These are phyloP conservation scores for Lachancea mirantina DNA, from an alignment of 805 yeast genomes.

Conservation along the genomic window DNA sequence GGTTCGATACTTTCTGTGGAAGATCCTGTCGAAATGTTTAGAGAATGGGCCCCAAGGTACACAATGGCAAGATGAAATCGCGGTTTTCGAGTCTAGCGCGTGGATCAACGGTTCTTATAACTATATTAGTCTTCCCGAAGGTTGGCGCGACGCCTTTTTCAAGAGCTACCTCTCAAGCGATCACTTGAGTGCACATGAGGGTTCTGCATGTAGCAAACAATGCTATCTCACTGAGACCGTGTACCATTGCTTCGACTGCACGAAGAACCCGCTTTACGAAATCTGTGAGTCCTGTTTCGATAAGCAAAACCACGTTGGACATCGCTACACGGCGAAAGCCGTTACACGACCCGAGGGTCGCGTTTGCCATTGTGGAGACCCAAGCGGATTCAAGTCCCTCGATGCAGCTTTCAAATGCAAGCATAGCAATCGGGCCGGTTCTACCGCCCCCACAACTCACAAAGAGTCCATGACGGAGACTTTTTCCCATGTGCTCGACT, in stretches of 20 bases:
- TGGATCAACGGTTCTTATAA: slow-evolving; percentile 19
- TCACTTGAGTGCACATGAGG: slow-evolving; percentile 13
- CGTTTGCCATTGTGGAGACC: slow-evolving; percentile 30
- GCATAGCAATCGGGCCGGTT: not conserved
- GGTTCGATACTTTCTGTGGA: slow-evolving; percentile 25
- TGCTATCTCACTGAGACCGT: slow-evolving; percentile 26
- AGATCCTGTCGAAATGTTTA: slow-evolving; percentile 16
- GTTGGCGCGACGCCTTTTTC: slow-evolving; percentile 11
- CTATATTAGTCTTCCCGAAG: slow-evolving; percentile 4
- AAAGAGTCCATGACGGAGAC: slow-evolving; percentile 8
- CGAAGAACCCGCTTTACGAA: slow-evolving; percentile 27
- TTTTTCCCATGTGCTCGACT: slow-evolving; percentile 21
- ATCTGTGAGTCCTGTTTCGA: slow-evolving; percentile 71
- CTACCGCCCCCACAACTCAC: not conserved
- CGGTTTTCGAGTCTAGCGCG: slow-evolving; percentile 14
- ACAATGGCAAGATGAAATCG: slow-evolving; percentile 20
- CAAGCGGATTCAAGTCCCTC: slow-evolving; percentile 19
- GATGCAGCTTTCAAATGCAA: slow-evolving; percentile 16
- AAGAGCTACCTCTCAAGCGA: not conserved
- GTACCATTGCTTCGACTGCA: slow-evolving; percentile 29
- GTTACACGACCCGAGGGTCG: slow-evolving; percentile 27
- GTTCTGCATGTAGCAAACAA: slow-evolving; percentile 22
- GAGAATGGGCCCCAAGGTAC: slow-evolving; percentile 11
- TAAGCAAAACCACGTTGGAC: slow-evolving; percentile 63
- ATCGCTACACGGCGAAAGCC: slow-evolving; percentile 31